phyloP scores from a whole-genome alignment of 2,329 filamentous ascomycete genomes.

The Calonectria pseudoreteaudii region DNA sequence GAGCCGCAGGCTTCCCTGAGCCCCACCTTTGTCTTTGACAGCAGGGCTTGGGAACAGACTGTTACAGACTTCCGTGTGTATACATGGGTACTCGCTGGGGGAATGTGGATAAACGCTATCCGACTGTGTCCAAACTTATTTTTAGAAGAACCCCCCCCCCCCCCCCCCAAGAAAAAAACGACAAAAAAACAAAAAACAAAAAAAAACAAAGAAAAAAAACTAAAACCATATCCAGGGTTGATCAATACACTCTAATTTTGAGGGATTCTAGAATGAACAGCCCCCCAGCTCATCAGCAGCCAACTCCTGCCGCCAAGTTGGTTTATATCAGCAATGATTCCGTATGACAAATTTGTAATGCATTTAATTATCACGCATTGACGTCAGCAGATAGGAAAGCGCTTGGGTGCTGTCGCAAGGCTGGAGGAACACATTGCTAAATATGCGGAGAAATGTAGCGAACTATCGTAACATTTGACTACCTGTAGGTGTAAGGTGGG shows the following conservation, averaged over 20 bases:
- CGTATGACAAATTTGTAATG: not conserved
- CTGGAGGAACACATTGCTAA: not conserved
- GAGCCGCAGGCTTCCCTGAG: no score
- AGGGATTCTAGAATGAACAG: not conserved
- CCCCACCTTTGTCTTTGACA: no score
- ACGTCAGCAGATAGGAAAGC: not conserved
- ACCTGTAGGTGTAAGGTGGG: no score
- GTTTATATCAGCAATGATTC: not conserved
- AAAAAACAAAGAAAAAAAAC: no score
- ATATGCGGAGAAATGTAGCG: not conserved
- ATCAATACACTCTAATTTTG: not conserved
- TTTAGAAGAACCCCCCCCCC: not conserved
- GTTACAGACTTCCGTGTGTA: no score
- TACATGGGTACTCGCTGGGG: no score
- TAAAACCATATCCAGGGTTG: no score
- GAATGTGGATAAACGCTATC: not conserved
- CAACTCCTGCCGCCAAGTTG: not conserved
- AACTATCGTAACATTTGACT: not conserved
- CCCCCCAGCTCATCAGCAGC: not conserved
- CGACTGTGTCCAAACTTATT: not conserved
- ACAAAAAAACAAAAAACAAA: no score
- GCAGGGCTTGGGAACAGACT: no score
- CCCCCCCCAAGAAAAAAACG: no score
- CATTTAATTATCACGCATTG: not conserved
- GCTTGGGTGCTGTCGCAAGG: not conserved